Evolutionary conservation across 768 basidiomycete genomes (phyloP), one percentile per base, ranked within the genome.

Genomic region (Chalciporus pseudorubinellus): DNA sequence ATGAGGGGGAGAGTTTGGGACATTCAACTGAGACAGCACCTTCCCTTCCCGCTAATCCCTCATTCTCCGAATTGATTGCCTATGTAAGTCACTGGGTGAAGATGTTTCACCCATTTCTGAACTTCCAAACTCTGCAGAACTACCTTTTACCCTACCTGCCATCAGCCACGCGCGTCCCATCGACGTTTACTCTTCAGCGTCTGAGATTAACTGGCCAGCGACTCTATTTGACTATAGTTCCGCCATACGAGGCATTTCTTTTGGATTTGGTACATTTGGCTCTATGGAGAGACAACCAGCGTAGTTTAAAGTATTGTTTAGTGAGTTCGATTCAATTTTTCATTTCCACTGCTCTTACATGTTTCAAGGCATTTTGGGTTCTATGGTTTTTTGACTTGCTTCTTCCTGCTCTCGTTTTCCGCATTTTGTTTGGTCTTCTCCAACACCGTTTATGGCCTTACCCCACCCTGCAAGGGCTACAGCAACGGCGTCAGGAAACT

Each of bases 361-460:
- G 28, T 31, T 40, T 39, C 33, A 53, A 86, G 86, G 50, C 72
- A 1, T 87, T 78, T 56, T 87, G 86, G 86, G 64, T 74, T 31
- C 59, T 85, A 14, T 87, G 85, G 85, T 79, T 78, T 64, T 59
- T 78, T 46, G 74, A 85, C 58, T 59, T 83, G 13, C 71, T 88
- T 4, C 69, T 79, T 12, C 77, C 86, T 12, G 73, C 75, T 8
- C 60, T 83, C 21, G 53, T 84, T 43, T 62, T 79, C 38, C 71
- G 74, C 33, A 61, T 85, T 13, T 58, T 80, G 24, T 78, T 75
- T 53, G 59, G 73, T 36, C 74, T 87, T 42, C 31, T 81, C 26
- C 74, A 75, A 34, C 74, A 76, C 31, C 75, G 73, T 52, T 46
- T 85, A 26, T 71, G 78, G 16, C 73, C 79, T 3, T 81, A 84